Evolutionary conservation across 352 stramenopile species (phyloP), one percentile per base, ranked within the genome.

Genomic region (Pythium dissotocum): DNA sequence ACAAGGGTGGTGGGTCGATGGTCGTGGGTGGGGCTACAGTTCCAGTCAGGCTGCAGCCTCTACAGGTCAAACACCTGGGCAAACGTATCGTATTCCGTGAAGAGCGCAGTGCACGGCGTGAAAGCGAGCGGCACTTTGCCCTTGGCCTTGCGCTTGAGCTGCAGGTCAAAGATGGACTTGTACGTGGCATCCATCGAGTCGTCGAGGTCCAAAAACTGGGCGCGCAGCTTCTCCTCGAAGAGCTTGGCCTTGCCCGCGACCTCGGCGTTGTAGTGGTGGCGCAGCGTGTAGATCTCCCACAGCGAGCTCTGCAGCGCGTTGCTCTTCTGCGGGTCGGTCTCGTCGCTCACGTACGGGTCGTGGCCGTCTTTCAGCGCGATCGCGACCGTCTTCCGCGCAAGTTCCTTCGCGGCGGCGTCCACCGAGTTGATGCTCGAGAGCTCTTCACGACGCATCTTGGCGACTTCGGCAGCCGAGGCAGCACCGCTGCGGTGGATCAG

Each of bases 221-320:
- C 69, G 7, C 85, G 85, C 63, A 94, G 70, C 65, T 93, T 93
- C 73, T 93, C 85, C 57, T 97, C 94, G 59, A 98, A 93, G 32
- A 96, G 90, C 74, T 90, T 89, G 28, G 95, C 97, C 66, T 98
- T 85, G 36, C 87, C 82, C 10, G 88, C 83, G 14, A 99, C 92
- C 14, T 96, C 89, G 33, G 93, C 91, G 75, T 98, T 97, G 77
- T 98, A 99, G 80, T 99, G 97, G 26, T 91, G 75, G 73, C 94
- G 91, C 75, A 99, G 91, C 16, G 93, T 97, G 58, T 88, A 79
- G 33, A 99, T 75, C 78, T 99, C 97, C 96, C 96, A 99, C 35
- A 99, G 73, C 36, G 90, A 98, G 61, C 88, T 98, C 78, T 98
- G 90, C 62, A 99, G 76, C 6, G 89, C 88, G 63, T 90, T 82